Evolutionary conservation across 2,329 filamentous ascomycete genomes (phyloP).

Genomic region (Aspergillus eucalypticola): DNA sequence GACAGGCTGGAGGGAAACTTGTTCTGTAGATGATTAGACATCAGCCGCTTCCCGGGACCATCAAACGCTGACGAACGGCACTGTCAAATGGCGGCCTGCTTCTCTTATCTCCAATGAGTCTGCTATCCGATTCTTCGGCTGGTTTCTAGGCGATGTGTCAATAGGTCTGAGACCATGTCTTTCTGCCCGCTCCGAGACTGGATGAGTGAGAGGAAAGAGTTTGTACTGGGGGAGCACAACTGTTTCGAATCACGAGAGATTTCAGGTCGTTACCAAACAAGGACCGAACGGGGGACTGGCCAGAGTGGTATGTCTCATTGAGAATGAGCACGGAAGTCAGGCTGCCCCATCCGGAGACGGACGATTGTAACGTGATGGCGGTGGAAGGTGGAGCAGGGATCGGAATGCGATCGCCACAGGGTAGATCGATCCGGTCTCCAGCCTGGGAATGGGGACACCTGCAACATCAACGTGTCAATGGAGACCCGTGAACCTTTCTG

Average conservation of each 20-base stretch:
- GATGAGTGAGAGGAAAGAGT: not conserved
- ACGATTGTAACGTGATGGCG: not conserved
- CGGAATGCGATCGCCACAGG: conserved; percentile 19
- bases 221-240: not conserved
- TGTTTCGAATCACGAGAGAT: conserved; percentile 2
- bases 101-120: not conserved
- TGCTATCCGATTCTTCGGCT: not conserved
- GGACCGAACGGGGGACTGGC: conserved; percentile 6
- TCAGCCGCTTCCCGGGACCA: conserved; percentile 11
- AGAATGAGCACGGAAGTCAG: conserved; percentile 3
- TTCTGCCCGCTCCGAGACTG: conserved; percentile 7
- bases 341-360: not conserved
- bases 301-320: conserved; percentile 21
- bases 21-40: conserved; percentile 5
- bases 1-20: not conserved
- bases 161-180: conserved; percentile 15
- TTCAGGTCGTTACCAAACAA: not conserved
- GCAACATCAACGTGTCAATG: conserved; percentile 17
- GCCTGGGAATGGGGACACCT: conserved; percentile 6
- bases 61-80: conserved; percentile 4
- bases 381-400: conserved; percentile 8
- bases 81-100: conserved; percentile 1
- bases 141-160: not conserved
- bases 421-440: conserved; percentile 12
- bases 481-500: not conserved